Evolutionary conservation across 352 stramenopile genomes (phyloP).

Genomic region (Phytopythium delawarense): DNA sequence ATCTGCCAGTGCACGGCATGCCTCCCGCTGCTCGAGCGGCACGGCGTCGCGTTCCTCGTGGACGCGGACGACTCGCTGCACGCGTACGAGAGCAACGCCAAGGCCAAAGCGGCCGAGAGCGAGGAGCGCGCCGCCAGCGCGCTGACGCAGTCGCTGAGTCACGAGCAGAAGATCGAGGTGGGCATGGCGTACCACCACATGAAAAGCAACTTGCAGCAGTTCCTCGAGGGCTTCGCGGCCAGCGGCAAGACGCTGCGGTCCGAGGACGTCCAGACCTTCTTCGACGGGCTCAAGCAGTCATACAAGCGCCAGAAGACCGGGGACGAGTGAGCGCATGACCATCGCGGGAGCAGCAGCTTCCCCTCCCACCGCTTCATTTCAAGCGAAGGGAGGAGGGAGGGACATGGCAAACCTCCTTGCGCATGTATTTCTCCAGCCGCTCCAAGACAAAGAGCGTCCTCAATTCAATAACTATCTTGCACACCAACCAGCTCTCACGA

Average conservation of each 20-base stretch:
- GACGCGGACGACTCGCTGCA: conserved; percentile 60
- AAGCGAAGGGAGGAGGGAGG: background rate
- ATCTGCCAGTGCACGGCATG: conserved; percentile 59
- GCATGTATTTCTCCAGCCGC: background rate
- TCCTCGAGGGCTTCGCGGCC: conserved; percentile 53
- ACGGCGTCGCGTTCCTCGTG: conserved; percentile 55
- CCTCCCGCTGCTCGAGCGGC: conserved; percentile 36
- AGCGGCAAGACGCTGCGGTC: conserved; percentile 59
- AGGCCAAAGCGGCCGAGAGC: conserved; percentile 28
- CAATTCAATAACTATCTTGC: conserved; percentile 5
- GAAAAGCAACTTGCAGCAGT: conserved; percentile 66
- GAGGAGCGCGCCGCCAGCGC: conserved; percentile 43
- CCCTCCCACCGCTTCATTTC: background rate
- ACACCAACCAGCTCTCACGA: conserved; percentile 19
- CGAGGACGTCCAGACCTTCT: conserved; percentile 71
- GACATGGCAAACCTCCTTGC: conserved; percentile 5
- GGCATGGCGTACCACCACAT: conserved; percentile 68
- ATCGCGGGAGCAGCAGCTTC: background rate
- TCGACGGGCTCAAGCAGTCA: conserved; percentile 39
- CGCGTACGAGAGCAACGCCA: conserved; percentile 50
- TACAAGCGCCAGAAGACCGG: conserved; percentile 56
- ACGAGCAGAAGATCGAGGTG: conserved; percentile 76
- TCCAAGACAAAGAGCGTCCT: background rate
- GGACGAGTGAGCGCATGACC: conserved; percentile 1
- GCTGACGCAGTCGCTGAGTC: conserved; percentile 51